Conservation (phyloP, 352 stramenopile species). For the Globisporangium sylvaticum region DNA sequence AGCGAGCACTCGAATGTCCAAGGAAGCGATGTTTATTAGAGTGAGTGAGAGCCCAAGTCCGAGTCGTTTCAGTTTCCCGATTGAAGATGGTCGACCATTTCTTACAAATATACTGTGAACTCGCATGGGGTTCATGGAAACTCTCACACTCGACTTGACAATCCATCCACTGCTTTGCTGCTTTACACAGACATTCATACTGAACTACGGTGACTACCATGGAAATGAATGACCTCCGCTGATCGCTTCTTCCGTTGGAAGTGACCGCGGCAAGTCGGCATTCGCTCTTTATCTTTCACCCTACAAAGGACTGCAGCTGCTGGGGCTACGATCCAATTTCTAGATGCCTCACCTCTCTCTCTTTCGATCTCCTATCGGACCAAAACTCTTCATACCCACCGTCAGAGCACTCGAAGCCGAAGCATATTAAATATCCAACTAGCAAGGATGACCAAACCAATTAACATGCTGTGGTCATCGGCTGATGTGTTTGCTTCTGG, state of each 20-base stretch:
- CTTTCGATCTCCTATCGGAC: background rate
- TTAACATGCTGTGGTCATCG: conserved; percentile 5
- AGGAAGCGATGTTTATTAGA: background rate
- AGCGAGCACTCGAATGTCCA: background rate
- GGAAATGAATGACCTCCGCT: background rate
- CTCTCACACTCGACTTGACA: background rate
- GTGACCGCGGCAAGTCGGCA: background rate
- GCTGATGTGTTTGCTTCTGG: background rate
- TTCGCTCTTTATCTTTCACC: background rate
- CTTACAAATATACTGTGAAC: background rate
- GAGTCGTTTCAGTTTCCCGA: background rate
- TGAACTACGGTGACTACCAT: background rate
- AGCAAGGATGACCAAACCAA: background rate
- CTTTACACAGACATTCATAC: background rate
- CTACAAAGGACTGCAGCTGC: too few relatives aligned
- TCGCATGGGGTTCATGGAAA: background rate
- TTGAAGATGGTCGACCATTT: background rate
- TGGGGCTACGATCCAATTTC: background rate
- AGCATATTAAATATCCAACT: conserved; percentile 7
- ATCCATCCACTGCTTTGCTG: background rate
- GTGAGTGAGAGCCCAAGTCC: background rate
- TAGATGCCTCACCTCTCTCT: background rate
- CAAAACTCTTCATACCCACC: background rate
- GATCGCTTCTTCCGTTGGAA: background rate
- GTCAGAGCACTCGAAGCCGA: background rate